Evolutionary conservation across 2,329 filamentous ascomycete genomes (phyloP), one percentile per base, ranked within the genome.

Genomic region (Beauveria rudraprayagi): DNA sequence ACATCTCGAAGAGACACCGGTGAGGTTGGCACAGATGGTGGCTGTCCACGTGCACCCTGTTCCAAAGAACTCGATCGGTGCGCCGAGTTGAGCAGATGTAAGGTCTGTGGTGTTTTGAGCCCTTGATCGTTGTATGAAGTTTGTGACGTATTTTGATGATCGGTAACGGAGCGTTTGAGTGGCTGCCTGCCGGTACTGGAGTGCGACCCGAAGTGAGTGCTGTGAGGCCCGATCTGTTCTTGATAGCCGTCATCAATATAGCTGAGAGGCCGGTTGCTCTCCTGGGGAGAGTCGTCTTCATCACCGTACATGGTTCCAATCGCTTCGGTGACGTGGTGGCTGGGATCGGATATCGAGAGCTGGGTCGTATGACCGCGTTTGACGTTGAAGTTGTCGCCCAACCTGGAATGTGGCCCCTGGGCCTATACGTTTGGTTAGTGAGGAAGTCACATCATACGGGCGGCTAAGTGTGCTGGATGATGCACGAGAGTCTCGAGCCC

Each of bases 241-340:
- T 78, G 80, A 63, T 82, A 80, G 30, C 82, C 77, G 53, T 80
- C 80, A 67, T 71, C 69, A 59, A 92, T 80, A 75, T 91, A 94
- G 76, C 90, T 93, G 68, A 92, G 75, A 41, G 90, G 90, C 51
- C 89, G 85, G 46, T 77, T 74, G 61, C 76, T 74, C 62, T 78
- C 77, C 17, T 75, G 83, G 65, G 84, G 82, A 2, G 75, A 83
- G 67, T 90, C 84, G 66, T 87, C 84, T 69, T 85, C 84, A 70
- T 91, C 88, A 69, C 89, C 90, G 75, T 97, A 96, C 75, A 96
- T 84, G 68, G 92, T 92, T 57, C 91, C 91, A 74, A 96, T 96
- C 63, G 91, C 89, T 74, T 96, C 92, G 61, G 92, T 96, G 72
- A 96, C 91, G 83, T 96, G 92, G 76, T 96, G 91, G 76, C 83